Percentiles rank a stretch among this genome's conserved stretches.
phyloP scores from a whole-genome alignment of 306 rosid genomes.

The Fragaria nilgerrensis region DNA sequence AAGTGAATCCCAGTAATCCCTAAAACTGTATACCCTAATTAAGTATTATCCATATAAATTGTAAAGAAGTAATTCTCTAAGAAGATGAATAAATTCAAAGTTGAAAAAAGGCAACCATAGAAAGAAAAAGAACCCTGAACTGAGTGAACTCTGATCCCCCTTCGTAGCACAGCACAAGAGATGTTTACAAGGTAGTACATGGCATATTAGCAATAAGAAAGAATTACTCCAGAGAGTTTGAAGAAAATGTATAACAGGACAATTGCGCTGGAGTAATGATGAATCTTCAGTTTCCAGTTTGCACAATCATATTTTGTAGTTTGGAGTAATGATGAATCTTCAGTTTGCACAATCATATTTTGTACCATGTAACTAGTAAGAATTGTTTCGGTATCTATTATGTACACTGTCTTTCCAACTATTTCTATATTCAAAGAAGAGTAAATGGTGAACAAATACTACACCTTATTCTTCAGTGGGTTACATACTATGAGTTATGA shows the following conservation, averaged over 20 bases:
- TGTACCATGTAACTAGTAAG: not conserved
- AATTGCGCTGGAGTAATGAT: no score
- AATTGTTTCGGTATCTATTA: not conserved
- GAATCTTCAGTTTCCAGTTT: no score
- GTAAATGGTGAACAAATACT: conserved; percentile 5
- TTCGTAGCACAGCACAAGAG: not conserved
- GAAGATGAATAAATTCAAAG: not conserved
- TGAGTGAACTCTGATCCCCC: not conserved
- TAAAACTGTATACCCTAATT: not conserved
- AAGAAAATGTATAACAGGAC: not conserved
- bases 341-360: not conserved
- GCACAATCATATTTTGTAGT: not conserved
- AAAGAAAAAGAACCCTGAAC: not conserved
- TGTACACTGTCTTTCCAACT: not conserved
- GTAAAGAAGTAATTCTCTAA: not conserved
- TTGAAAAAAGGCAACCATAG: not conserved
- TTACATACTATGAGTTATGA: not conserved
- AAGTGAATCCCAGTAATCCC: not conserved
- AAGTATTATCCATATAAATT: not conserved
- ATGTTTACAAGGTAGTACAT: not conserved
- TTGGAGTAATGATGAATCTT: not conserved
- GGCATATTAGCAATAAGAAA: not conserved
- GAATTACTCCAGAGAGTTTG: not conserved
- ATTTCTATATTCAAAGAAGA: not conserved
- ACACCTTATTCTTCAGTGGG: conserved; percentile 4